Base-by-base conservation (phyloP, 2,329 filamentous ascomycete genomes). In the Clarireedia homoeocarpa region DNA sequence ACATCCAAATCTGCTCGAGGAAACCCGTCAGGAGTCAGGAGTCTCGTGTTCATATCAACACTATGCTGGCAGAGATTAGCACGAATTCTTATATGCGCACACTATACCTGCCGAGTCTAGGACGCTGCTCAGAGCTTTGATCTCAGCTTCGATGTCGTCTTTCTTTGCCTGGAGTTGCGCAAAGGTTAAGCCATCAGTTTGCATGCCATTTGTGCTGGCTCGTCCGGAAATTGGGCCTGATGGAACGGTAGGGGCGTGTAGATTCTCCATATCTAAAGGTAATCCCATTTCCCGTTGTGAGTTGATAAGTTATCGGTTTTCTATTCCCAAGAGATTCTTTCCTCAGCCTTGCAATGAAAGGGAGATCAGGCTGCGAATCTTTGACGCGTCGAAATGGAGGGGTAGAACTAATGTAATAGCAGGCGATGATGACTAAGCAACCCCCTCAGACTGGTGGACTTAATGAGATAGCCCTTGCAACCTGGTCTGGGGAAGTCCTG, bases 1-100 rank as follows among this genome's bases (percentile, higher is more conserved):
- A 99, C 88, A 71, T 99, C 94, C 61, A 99, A 85, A 72, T 99
- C 94, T 65, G 89, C 86, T 69, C 94, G 83, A 34, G 94, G 94
- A 70, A 89, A 99, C 48, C 94, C 94, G 72, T 97, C 94, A 59
- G 84, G 82, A 14, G 92, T 96, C 24, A 90, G 83, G 40, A 99
- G 81, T 57, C 83, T 79, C 6, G 94, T 96, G 66, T 86, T 85
- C 94, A 99, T 99, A 66, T 88, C 85, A 53, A 96, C 92, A 46
- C 87, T 85, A 76, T 97, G 92, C 91, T 96, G 66, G 34, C 20
- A 27, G 39, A 36, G 51, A 48, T 65, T 48, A 63, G 59, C 48
- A 44, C 30, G 58, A 26, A 15, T 5, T 27, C 17, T 26, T 40
- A 15, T 51, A 23, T 17, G 27, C 3, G 24, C 9, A 53, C 9